Base-by-base conservation (phyloP, 1,284 basidiomycete genomes). In the Cystobasidium sp. region DNA sequence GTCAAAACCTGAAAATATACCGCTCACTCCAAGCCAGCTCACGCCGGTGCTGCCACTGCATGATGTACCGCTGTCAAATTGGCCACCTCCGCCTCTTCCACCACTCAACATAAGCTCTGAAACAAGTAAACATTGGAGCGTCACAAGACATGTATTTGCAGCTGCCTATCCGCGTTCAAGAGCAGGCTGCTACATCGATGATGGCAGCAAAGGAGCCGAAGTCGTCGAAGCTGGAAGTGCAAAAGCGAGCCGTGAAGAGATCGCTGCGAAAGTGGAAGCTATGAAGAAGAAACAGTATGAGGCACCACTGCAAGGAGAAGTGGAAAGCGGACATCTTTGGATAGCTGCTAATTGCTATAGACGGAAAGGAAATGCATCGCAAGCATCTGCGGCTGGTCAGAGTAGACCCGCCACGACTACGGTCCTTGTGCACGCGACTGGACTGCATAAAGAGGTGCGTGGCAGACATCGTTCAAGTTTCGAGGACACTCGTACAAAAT, bases 391-490 rank as follows among this genome's bases (percentile, higher is more conserved):
- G 7, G 41, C 43, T 24, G 10, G n/a, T 12, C 18, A n/a, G 56
- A 72, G 20, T 37, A 20, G 61, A 37, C n/a, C 62, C 16, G 64
- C 46, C 6, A 49, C 90, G 47, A 93, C 91, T 0, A 82, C 94
- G 55, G 86, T 94, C 75, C 83, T 91, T 52, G 86, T 87, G 9
- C 92, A 93, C 79, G 91, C 90, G 0, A 93, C 90, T 81, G 92
- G 92, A 6, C 88, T 94, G 78, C 88, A 88, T 76, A 93, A 93
- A 82, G 87, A 67, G 64, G 56, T 70, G 16, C 3, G 62, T 22
- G 12, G 3, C 10, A 41, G n/a, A 55, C n/a, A 55, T 8, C 22
- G 8, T 24, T 12, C 14, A 20, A 20, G 4, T 55, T 4, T n/a
- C 18, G 53, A 55, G n/a, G 53, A 31, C 53, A n/a, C 18, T 55